phyloP scores from a whole-genome alignment of 148 eudicot genomes.

The Pouteria glomerata region DNA sequence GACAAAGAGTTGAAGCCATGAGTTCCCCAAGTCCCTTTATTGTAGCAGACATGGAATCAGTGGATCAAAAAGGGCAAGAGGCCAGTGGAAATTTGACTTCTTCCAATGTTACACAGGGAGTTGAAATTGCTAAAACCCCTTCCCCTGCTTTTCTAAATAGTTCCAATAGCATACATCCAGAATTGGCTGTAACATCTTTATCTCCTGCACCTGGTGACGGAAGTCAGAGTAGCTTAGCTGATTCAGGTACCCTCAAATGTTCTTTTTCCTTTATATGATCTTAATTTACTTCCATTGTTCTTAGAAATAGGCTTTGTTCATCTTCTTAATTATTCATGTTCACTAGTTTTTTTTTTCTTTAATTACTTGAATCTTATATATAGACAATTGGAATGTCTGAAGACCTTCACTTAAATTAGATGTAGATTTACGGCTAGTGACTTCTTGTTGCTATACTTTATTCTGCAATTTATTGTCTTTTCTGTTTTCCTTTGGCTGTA shows the following conservation, averaged over 20 bases:
- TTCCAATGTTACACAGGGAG: not conserved
- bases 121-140: slow-evolving; percentile 10
- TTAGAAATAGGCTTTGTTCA: not conserved
- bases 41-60: not conserved
- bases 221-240: slow-evolving; percentile 12
- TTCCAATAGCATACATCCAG: not conserved
- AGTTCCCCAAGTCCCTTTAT: not conserved
- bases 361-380: not conserved
- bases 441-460: too few species aligned
- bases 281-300: too few species aligned
- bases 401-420: not conserved
- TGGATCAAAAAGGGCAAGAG: slow-evolving; percentile 7
- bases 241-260: slow-evolving; percentile 25
- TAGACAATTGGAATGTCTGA: not conserved
- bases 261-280: not conserved
- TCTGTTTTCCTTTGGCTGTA: too few species aligned
- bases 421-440: too few species aligned
- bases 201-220: not conserved
- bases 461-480: too few species aligned
- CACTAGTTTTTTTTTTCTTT: not conserved
- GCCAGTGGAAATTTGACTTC: not conserved
- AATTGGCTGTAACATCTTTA: not conserved
- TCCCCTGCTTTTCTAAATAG: slow-evolving; percentile 6
- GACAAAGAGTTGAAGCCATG: not conserved
- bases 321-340: not conserved